These are phyloP conservation scores for Talaromyces sp. DNA, from an alignment of 2,329 filamentous ascomycete species.

Conservation along the genomic window DNA sequence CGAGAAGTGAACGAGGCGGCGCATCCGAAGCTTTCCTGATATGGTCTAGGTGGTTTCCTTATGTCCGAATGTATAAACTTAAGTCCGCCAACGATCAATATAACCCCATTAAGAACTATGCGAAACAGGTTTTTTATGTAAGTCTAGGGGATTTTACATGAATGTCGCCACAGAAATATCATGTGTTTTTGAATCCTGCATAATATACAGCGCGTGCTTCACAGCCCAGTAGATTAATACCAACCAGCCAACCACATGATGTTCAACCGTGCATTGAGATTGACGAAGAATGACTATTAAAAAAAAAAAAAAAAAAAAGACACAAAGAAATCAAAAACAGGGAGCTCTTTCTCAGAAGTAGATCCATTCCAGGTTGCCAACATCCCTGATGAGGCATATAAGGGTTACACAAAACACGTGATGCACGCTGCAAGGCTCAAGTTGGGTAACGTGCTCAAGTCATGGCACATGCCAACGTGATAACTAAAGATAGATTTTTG, in stretches of 20 bases:
- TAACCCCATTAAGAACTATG: not conserved
- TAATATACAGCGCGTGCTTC: not conserved
- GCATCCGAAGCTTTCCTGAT: not conserved
- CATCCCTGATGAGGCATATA: not conserved
- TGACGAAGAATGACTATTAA: not conserved
- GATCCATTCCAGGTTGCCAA: not conserved
- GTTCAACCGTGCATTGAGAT: not conserved
- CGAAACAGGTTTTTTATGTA: not conserved
- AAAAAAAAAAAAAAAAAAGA: not conserved
- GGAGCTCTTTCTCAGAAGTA: not conserved
- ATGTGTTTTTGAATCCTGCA: not conserved
- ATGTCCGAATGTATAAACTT: not conserved
- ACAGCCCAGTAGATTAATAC: not conserved
- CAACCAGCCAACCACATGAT: not conserved
- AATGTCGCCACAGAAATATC: not conserved
- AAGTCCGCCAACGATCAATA: not conserved
- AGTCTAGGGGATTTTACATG: not conserved
- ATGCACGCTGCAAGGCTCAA: not conserved
- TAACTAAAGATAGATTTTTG: not conserved
- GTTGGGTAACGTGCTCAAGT: not conserved
- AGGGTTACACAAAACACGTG: not conserved
- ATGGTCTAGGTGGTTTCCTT: not conserved
- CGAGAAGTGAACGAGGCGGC: not conserved
- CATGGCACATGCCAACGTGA: not conserved
- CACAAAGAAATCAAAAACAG: too few relatives aligned